A percentile compares a stretch with the other conserved stretches of the same genome.
Conservation (phyloP, 2,329 filamentous ascomycete genomes). For the Calonectria fujianensis region DNA sequence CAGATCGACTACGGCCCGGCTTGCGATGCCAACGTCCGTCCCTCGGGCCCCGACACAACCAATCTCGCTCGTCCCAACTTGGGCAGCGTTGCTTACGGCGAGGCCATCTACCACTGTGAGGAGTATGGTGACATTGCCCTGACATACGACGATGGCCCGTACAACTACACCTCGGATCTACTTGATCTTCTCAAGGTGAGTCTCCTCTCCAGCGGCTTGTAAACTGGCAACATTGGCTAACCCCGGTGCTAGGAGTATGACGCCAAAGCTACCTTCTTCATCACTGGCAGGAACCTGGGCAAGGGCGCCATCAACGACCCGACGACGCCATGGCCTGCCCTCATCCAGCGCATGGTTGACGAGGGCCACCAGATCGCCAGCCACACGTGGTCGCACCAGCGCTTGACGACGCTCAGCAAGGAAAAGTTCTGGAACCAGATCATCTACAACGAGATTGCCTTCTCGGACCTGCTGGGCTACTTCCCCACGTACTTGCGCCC, state of each 20-base stretch:
- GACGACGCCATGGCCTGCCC: conserved; percentile 57
- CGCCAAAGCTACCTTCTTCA: conserved; percentile 63
- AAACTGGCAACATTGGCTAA: conserved; percentile 3
- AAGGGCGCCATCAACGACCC: conserved; percentile 66
- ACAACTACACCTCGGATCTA: conserved; percentile 63
- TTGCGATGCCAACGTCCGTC: conserved; percentile 76
- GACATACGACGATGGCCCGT: conserved; percentile 69
- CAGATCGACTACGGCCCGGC: conserved; percentile 76
- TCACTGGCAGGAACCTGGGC: conserved; percentile 61
- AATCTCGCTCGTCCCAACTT: conserved; percentile 70
- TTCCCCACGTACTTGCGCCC: conserved; percentile 67
- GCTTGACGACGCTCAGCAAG: conserved; percentile 61
- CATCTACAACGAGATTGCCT: conserved; percentile 64
- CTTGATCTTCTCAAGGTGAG: conserved; percentile 61
- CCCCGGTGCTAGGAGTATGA: conserved; percentile 54
- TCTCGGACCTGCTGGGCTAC: conserved; percentile 63
- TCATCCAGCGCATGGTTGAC: conserved; percentile 67
- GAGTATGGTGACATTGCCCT: conserved; percentile 63
- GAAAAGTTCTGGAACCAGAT: conserved; percentile 63
- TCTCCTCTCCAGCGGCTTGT: neutral
- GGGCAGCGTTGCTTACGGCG: conserved; percentile 74
- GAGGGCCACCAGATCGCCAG: conserved; percentile 77
- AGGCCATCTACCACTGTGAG: conserved; percentile 66
- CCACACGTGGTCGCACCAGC: conserved; percentile 69
- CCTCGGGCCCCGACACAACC: conserved; percentile 71